phyloP scores from a whole-genome alignment of 2,329 filamentous ascomycete genomes.

The Colletotrichum tamarilloi region DNA sequence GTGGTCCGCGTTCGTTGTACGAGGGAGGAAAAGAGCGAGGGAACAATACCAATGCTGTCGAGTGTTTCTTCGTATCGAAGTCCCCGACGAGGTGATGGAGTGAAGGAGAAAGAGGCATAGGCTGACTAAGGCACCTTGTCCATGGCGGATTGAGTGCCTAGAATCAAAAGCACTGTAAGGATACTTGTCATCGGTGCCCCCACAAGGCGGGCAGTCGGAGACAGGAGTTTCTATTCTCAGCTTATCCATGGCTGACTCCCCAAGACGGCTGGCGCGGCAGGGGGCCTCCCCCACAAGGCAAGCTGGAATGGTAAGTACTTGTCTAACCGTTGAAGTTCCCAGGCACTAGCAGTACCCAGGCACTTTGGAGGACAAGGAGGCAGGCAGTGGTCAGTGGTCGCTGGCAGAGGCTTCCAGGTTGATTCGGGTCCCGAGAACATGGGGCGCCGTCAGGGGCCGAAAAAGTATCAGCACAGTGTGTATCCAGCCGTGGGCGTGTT shows the following conservation, averaged over 20 bases:
- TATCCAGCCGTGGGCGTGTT: not conserved
- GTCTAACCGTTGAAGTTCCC: too few species aligned
- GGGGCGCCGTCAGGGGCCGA: not conserved
- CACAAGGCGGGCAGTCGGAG: not conserved
- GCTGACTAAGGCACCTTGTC: not conserved
- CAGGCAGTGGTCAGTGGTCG: too few species aligned
- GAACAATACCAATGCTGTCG: not conserved
- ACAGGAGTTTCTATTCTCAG: not conserved
- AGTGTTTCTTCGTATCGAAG: not conserved
- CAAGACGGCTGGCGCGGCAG: not conserved
- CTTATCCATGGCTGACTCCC: not conserved
- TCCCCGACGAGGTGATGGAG: not conserved
- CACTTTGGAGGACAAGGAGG: too few species aligned
- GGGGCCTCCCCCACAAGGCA: not conserved
- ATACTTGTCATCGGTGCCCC: not conserved
- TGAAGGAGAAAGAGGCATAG: not conserved
- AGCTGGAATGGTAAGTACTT: not conserved
- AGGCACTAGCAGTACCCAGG: too few species aligned
- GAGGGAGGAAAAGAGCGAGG: not conserved
- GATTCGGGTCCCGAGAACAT: not conserved
- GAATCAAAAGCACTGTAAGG: conserved; percentile 2
- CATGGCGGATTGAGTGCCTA: not conserved
- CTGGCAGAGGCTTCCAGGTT: too few species aligned
- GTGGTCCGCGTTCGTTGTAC: not conserved
- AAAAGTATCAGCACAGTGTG: not conserved